A percentile compares a stretch with the other conserved stretches of the same genome.
These are phyloP conservation scores for Hypoxylon sp. DNA, from an alignment of 2,329 filamentous ascomycete species.

Conservation along the genomic window DNA sequence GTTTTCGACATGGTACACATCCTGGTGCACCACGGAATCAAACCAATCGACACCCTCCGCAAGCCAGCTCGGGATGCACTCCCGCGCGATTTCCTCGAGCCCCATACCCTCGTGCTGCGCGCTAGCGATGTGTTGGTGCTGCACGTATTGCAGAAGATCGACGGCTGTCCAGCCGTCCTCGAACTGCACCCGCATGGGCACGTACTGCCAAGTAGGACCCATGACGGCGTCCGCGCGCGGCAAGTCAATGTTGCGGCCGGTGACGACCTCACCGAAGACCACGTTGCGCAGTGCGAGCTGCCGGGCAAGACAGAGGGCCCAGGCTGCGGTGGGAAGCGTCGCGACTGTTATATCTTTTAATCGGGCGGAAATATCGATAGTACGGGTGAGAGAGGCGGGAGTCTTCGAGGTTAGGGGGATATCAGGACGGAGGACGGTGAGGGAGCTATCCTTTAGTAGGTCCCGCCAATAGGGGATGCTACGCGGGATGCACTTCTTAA, in stretches of 20 bases:
- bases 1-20: slow-evolving; percentile 71
- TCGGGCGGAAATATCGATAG: slow-evolving; percentile 62
- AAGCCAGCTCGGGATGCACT: slow-evolving; percentile 61
- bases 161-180: slow-evolving; percentile 62
- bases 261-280: slow-evolving; percentile 75
- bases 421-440: slow-evolving; percentile 60
- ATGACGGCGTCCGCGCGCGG: slow-evolving; percentile 68
- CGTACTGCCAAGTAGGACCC: slow-evolving; percentile 76
- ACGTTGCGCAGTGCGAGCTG: slow-evolving; percentile 67
- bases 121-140: slow-evolving; percentile 69
- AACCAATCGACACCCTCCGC: slow-evolving; percentile 59
- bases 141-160: slow-evolving; percentile 66
- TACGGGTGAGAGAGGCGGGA: slow-evolving; percentile 59
- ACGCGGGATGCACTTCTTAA: slow-evolving; percentile 58
- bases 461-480: slow-evolving; percentile 72
- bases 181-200: slow-evolving; percentile 73
- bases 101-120: slow-evolving; percentile 68
- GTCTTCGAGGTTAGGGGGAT: slow-evolving; percentile 54
- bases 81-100: slow-evolving; percentile 64
- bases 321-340: slow-evolving; percentile 75
- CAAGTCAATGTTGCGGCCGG: slow-evolving; percentile 71
- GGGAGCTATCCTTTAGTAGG: slow-evolving; percentile 67
- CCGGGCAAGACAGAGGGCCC: slow-evolving; percentile 72
- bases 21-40: slow-evolving; percentile 70
- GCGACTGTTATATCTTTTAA: slow-evolving; percentile 71